These are phyloP conservation scores for Aspergillus bridgeri DNA, from an alignment of 495 filamentous ascomycete species.

Conservation along the genomic window DNA sequence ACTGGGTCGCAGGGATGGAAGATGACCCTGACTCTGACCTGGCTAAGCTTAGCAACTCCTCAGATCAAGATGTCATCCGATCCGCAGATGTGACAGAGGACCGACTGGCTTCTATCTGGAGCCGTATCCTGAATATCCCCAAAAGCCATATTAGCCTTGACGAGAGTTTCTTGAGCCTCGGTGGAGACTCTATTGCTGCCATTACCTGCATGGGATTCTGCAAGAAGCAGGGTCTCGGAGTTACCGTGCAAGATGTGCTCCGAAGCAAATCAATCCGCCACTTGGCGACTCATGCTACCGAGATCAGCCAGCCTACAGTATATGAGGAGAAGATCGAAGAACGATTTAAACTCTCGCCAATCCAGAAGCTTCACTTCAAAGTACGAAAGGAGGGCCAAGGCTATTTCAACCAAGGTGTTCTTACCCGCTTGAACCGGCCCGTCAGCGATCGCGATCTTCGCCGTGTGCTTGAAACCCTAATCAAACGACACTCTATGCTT, in stretches of 20 bases:
- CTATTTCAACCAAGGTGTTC: constrained; percentile 72
- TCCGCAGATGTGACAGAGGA: constrained; percentile 34
- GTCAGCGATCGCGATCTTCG: constrained; percentile 46
- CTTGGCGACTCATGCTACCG: constrained; percentile 33
- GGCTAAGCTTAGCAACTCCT: not conserved
- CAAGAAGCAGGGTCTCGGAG: constrained; percentile 47
- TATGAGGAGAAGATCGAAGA: constrained; percentile 43
- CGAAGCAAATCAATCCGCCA: constrained; percentile 46
- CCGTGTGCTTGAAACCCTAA: constrained; percentile 54
- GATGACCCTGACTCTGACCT: constrained; percentile 21
- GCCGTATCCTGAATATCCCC: constrained; percentile 51
- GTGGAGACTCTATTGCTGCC: constrained; percentile 67
- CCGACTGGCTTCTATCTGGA: constrained; percentile 43
- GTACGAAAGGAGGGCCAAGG: constrained; percentile 51
- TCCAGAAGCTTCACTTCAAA: constrained; percentile 68
- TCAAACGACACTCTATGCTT: constrained; percentile 70
- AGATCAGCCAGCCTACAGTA: constrained; percentile 25
- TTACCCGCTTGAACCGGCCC: constrained; percentile 53
- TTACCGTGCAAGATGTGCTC: constrained; percentile 53
- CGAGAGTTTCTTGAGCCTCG: constrained; percentile 60
- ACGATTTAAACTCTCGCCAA: constrained; percentile 64
- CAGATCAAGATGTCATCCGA: constrained; percentile 13
- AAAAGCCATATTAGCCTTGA: constrained; percentile 43
- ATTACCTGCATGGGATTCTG: constrained; percentile 60
- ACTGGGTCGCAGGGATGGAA: constrained; percentile 34